phyloP scores from a whole-genome alignment of 139 green algal genomes.

The Axilococcus clingmanii region DNA sequence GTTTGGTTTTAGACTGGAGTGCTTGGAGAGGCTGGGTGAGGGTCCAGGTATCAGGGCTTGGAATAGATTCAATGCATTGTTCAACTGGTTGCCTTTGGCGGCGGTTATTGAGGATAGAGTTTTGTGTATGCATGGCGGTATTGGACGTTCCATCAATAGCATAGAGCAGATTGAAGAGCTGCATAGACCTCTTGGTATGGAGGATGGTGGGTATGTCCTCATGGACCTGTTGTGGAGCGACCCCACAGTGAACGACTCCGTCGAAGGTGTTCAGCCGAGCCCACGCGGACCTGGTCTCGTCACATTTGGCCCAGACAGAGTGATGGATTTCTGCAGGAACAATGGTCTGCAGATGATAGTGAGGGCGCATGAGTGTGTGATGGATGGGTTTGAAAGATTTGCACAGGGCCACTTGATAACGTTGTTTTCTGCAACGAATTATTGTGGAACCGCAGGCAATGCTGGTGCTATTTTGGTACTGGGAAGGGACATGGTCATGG shows the following conservation, averaged over 20 bases:
- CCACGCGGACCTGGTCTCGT: conserved; percentile 87
- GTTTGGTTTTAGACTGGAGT: conserved; percentile 98
- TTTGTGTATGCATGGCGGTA: conserved; percentile 91
- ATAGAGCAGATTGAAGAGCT: conserved; percentile 88
- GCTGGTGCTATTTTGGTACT: conserved; percentile 51
- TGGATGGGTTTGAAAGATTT: conserved; percentile 99
- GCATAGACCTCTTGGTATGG: conserved; percentile 89
- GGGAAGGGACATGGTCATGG: conserved; percentile 91
- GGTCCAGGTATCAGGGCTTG: conserved; percentile 72
- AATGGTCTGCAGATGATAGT: conserved; percentile 99
- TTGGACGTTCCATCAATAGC: conserved; percentile 79
- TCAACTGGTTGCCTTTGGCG: conserved; percentile 97
- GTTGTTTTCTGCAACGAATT: conserved; percentile 98
- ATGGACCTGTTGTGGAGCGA: conserved; percentile 99
- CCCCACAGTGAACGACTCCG: conserved; percentile 92
- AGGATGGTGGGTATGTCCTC: conserved; percentile 80
- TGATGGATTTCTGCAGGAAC: conserved; percentile 91
- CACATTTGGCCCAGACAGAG: conserved; percentile 94
- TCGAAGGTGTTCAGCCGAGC: conserved; percentile 88
- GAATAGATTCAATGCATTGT: conserved; percentile 92
- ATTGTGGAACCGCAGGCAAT: conserved; percentile 98
- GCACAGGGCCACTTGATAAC: conserved; percentile 93
- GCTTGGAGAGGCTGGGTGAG: conserved; percentile 89
- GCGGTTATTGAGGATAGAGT: conserved; percentile 90
- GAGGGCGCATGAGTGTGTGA: conserved; percentile 98